phyloP scores from a whole-genome alignment of 2,329 filamentous ascomycete species.

The Neofusicoccum sp. region DNA sequence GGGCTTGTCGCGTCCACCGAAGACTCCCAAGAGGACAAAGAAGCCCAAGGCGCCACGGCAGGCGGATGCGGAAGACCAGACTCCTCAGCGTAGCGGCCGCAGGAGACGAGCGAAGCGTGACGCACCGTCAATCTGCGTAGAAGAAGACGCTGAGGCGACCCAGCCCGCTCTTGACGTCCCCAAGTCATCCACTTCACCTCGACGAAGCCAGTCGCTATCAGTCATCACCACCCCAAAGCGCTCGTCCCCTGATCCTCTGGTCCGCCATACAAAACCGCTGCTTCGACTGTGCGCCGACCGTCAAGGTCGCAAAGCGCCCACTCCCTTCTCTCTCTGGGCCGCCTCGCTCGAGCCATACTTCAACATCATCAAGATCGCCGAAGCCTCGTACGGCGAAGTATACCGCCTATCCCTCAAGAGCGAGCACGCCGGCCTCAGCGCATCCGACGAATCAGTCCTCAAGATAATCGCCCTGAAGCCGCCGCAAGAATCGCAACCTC shows the following conservation, averaged over 20 bases:
- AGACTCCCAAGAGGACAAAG: not conserved
- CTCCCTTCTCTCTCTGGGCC: constrained; percentile 46
- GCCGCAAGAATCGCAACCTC: constrained; percentile 21
- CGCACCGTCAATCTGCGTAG: not conserved
- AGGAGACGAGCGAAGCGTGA: not conserved
- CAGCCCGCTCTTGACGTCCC: not conserved
- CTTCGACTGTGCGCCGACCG: constrained; percentile 33
- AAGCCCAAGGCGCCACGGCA: not conserved
- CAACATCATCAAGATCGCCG: constrained; percentile 62
- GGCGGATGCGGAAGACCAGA: not conserved
- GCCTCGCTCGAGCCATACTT: constrained; percentile 46
- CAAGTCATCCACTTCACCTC: not conserved
- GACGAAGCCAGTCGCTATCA: not conserved
- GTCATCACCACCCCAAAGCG: not conserved
- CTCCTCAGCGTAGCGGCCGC: not conserved
- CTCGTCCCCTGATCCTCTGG: not conserved
- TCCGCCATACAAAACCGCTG: constrained; percentile 29
- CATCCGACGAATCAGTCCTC: constrained; percentile 48
- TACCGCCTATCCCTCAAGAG: constrained; percentile 56
- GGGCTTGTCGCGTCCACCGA: not conserved
- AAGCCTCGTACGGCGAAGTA: constrained; percentile 68
- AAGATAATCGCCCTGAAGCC: constrained; percentile 48
- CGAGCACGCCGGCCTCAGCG: constrained; percentile 29
- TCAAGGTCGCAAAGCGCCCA: constrained; percentile 24
- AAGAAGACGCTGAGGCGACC: not conserved